Percentiles rank a stretch among this genome's conserved stretches.
These are phyloP conservation scores for Atkinsonella hypoxylon DNA, from an alignment of 2,329 filamentous ascomycete genomes.

Conservation along the genomic window DNA sequence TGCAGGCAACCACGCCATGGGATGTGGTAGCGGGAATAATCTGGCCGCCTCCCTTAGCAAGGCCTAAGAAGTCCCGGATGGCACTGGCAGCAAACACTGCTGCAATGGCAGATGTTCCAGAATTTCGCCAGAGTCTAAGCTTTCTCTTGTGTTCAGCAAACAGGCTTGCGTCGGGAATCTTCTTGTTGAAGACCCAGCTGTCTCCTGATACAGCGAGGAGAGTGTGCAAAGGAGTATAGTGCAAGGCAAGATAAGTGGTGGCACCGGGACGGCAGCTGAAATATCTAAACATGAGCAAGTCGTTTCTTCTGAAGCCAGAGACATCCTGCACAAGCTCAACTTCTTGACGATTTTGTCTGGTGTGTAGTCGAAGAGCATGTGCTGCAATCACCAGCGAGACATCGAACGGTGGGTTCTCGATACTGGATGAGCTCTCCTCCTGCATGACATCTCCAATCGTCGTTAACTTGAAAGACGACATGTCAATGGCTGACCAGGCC, in stretches of 20 bases:
- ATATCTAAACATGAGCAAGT: slow-evolving; percentile 22
- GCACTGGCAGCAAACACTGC: slow-evolving; percentile 39
- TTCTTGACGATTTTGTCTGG: slow-evolving; percentile 18
- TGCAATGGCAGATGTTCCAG: slow-evolving; percentile 32
- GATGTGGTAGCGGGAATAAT: slow-evolving; percentile 9
- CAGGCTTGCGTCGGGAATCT: slow-evolving; percentile 30
- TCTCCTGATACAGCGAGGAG: slow-evolving; percentile 47
- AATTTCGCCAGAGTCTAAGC: slow-evolving; percentile 33
- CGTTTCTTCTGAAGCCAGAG: slow-evolving; percentile 12
- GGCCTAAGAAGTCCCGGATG: slow-evolving; percentile 31
- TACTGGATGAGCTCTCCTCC: slow-evolving; percentile 21
- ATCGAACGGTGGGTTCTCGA: slow-evolving; percentile 27
- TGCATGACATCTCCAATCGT: slow-evolving; percentile 19
- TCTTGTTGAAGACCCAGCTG: slow-evolving; percentile 45
- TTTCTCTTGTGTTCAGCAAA: slow-evolving; percentile 36
- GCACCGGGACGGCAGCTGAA: slow-evolving; percentile 34
- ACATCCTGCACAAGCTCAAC: slow-evolving; percentile 14
- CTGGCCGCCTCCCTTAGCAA: neutral
- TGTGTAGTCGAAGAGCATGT: slow-evolving; percentile 26
- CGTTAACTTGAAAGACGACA: slow-evolving; percentile 13
- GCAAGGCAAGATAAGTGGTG: slow-evolving; percentile 43
- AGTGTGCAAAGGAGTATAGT: slow-evolving; percentile 45
- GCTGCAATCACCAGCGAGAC: slow-evolving; percentile 27
- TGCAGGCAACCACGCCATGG: slow-evolving; percentile 10
- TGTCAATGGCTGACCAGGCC: slow-evolving; percentile 31